These are phyloP conservation scores for Pelagophyceae sp. DNA, from an alignment of 352 stramenopile species.

Conservation along the genomic window DNA sequence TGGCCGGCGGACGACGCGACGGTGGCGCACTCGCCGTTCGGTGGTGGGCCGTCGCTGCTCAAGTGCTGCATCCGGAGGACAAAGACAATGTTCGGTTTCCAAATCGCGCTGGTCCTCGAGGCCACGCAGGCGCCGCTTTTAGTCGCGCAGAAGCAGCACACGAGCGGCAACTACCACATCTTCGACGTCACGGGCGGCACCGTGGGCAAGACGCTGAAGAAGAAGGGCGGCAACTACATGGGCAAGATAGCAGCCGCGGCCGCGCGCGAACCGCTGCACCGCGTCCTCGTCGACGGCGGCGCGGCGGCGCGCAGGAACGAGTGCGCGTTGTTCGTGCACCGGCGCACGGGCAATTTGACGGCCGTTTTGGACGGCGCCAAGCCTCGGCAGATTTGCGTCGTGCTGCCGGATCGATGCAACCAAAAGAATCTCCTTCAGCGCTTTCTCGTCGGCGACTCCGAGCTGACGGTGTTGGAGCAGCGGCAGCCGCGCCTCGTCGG, in stretches of 20 bases:
- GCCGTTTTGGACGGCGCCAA: slow-evolving; percentile 2
- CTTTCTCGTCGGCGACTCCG: not conserved
- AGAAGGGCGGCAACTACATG: slow-evolving; percentile 77
- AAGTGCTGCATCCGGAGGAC: not conserved
- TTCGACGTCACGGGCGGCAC: slow-evolving; percentile 67
- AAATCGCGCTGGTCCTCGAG: not conserved
- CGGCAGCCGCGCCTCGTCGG: slow-evolving; percentile 23
- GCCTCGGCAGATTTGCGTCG: slow-evolving; percentile 1
- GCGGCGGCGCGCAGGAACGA: not conserved
- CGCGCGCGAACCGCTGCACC: not conserved
- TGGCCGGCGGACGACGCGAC: not conserved
- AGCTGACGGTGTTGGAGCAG: not conserved
- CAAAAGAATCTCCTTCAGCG: not conserved
- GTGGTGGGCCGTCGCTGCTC: not conserved
- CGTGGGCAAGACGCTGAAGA: slow-evolving; percentile 48
- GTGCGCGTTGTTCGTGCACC: slow-evolving; percentile 7
- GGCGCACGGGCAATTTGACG: not conserved
- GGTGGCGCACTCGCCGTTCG: not conserved
- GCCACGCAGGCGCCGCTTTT: not conserved
- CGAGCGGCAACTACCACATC: slow-evolving; percentile 61
- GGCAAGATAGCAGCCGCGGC: slow-evolving; percentile 52
- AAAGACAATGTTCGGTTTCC: not conserved
- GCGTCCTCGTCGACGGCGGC: not conserved
- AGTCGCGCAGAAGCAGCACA: not conserved
- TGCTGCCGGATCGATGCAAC: not conserved